phyloP scores from a whole-genome alignment of 2,329 filamentous ascomycete genomes.

The Tolypocladium guangdongense region DNA sequence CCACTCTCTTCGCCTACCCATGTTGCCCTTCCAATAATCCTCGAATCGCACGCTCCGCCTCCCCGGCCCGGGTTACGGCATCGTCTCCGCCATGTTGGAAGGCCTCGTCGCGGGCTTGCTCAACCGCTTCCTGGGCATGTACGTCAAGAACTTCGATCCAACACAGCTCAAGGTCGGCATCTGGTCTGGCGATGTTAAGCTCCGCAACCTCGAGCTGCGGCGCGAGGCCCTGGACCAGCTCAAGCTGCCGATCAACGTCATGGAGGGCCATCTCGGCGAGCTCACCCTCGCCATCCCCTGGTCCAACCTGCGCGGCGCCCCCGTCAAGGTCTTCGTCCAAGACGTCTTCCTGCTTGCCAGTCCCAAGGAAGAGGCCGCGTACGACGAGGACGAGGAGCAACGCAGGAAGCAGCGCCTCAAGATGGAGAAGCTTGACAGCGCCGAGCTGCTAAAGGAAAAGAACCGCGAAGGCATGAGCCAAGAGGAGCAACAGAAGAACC shows the following conservation, averaged over 20 bases:
- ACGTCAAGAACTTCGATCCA: slow-evolving; percentile 98
- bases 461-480: slow-evolving; percentile 87
- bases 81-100: slow-evolving; percentile 72
- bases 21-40: slow-evolving; percentile 10
- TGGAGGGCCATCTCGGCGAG: slow-evolving; percentile 86
- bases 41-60: slow-evolving; percentile 6
- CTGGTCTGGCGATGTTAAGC: slow-evolving; percentile 96
- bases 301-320: slow-evolving; percentile 91
- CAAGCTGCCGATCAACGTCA: slow-evolving; percentile 89
- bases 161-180: slow-evolving; percentile 97
- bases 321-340: slow-evolving; percentile 89
- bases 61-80: slow-evolving; percentile 66
- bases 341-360: slow-evolving; percentile 94
- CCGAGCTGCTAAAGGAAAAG: slow-evolving; percentile 84
- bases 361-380: slow-evolving; percentile 89
- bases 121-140: slow-evolving; percentile 99
- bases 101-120: slow-evolving; percentile 92
- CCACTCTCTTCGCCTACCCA: slow-evolving; percentile 5
- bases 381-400: slow-evolving; percentile 87
- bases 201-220: slow-evolving; percentile 83
- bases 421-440: slow-evolving; percentile 96
- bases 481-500: slow-evolving; percentile 94
- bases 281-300: slow-evolving; percentile 91
- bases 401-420: slow-evolving; percentile 81
- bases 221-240: slow-evolving; percentile 95